phyloP scores from a whole-genome alignment of 2,329 filamentous ascomycete genomes.

The Botrytis tulipae region DNA sequence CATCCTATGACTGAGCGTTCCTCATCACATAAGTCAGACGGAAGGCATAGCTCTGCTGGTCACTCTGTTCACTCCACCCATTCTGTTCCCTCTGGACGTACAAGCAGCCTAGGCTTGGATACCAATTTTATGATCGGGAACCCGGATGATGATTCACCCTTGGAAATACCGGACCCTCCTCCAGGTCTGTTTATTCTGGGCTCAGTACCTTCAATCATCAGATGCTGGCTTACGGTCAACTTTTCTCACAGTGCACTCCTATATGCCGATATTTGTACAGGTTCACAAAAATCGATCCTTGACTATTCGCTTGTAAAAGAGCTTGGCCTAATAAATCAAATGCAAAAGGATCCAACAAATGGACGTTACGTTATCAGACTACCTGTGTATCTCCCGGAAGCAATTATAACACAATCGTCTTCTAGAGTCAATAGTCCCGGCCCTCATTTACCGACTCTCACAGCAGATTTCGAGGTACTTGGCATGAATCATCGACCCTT shows the following conservation, averaged over 20 bases:
- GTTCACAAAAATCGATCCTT: constrained; percentile 83
- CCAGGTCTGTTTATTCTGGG: constrained; percentile 83
- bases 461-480: constrained; percentile 73
- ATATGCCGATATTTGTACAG: constrained; percentile 90
- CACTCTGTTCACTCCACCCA: constrained; percentile 70
- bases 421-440: constrained; percentile 70
- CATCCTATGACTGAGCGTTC: constrained; percentile 86
- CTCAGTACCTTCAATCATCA: constrained; percentile 87
- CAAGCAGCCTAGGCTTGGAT: constrained; percentile 85
- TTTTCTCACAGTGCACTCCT: constrained; percentile 87
- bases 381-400: constrained; percentile 86
- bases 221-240: constrained; percentile 89
- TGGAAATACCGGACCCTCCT: constrained; percentile 72
- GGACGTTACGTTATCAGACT: constrained; percentile 70
- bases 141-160: constrained; percentile 65
- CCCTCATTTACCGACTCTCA: constrained; percentile 78
- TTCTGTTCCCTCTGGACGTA: constrained; percentile 74
- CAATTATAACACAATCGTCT: constrained; percentile 73
- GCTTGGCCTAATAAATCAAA: constrained; percentile 65
- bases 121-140: constrained; percentile 63
- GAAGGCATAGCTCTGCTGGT: constrained; percentile 88
- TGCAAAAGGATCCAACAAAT: constrained; percentile 60
- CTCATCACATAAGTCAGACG: constrained; percentile 92
- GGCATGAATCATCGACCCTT: constrained; percentile 54
- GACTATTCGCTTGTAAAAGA: constrained; percentile 72